These are phyloP conservation scores for Chytriomyces hyalinus DNA, from an alignment of 192 early-diverging fungal species.

Conservation along the genomic window DNA sequence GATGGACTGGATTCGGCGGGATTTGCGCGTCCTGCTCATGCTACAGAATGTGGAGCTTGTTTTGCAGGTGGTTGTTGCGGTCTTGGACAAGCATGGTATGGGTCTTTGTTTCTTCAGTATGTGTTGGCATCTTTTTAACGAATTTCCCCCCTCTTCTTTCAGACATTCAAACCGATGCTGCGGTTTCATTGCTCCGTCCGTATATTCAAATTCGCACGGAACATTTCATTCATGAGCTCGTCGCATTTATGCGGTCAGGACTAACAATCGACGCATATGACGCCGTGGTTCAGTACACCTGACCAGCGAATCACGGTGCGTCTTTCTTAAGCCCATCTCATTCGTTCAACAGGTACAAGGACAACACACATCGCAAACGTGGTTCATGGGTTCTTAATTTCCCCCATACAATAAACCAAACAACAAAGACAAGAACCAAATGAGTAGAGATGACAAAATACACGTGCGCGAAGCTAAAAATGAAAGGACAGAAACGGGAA, in stretches of 20 bases:
- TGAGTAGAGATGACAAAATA: not conserved
- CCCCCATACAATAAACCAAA: not conserved
- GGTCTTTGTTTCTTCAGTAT: not conserved
- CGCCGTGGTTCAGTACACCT: slow-evolving; percentile 32
- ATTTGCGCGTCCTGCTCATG: slow-evolving; percentile 38
- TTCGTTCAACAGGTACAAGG: not conserved
- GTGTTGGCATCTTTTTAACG: not conserved
- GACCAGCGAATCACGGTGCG: not conserved
- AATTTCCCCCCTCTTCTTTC: too few species aligned
- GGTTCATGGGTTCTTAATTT: too few species aligned
- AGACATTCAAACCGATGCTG: slow-evolving; percentile 40
- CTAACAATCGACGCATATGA: slow-evolving; percentile 48
- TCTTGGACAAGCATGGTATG: slow-evolving; percentile 25
- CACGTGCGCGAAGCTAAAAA: not conserved
- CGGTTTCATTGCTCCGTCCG: slow-evolving; percentile 38
- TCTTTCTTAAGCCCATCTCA: not conserved
- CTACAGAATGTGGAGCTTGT: slow-evolving; percentile 42
- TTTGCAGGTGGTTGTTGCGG: slow-evolving; percentile 36
- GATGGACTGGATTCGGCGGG: slow-evolving; percentile 44
- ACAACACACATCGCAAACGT: too few species aligned
- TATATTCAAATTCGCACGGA: slow-evolving; percentile 43
- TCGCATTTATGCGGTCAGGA: slow-evolving; percentile 42
- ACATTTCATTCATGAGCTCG: slow-evolving; percentile 54
- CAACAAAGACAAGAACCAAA: not conserved
- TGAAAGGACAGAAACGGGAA: not conserved